Base-by-base conservation (phyloP, 1,284 basidiomycete species). In the Leccinum pseudoinsigne region DNA sequence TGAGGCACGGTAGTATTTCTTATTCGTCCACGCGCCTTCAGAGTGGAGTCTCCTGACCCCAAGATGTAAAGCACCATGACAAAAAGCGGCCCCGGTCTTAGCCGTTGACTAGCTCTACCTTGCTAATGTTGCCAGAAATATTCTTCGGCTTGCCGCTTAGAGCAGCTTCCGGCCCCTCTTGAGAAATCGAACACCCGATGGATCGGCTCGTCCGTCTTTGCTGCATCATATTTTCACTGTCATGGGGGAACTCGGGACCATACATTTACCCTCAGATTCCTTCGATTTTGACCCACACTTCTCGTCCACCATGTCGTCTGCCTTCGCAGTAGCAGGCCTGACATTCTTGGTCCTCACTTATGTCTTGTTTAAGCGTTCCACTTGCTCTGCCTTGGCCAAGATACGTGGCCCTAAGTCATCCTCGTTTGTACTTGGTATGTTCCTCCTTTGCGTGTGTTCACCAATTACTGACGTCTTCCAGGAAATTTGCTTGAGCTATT, bases 391-490 rank as follows among this genome's bases (percentile, higher is more conserved):
- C 21, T 36, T 78, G 54, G 53, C 68, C 18, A 66, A 71, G 28
- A 64, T 79, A 26, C 69, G 66, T n/a, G 77, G 76, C 0, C 77
- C 77, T 2, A 66, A 66, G 38, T 59, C 77, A 16, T 62, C 71
- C 16, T 74, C 77, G 0, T 77, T 76, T 53, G 12, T 73, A 26
- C 62, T 77, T 18, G 77, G 78, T 74, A 53, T 26, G 64, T 26
- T 2, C 57, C 7, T 40, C 12, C 23, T n/a, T 56, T 5, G 4
- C 8, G 7, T 34, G 2, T 21, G 1, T 21, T 45, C n/a, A 21
- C 8, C 18, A 12, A 8, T 23, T 18, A 21, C 18, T 62, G 40
- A 68, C 40, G 1, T 58, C 23, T 3, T 31, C 9, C 18, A 74
- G 74, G 71, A 11, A 73, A 73, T 56, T 14, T 75, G 56, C 59